Base-by-base conservation (phyloP, 257 asterid species). In the Petrea volubilis region DNA sequence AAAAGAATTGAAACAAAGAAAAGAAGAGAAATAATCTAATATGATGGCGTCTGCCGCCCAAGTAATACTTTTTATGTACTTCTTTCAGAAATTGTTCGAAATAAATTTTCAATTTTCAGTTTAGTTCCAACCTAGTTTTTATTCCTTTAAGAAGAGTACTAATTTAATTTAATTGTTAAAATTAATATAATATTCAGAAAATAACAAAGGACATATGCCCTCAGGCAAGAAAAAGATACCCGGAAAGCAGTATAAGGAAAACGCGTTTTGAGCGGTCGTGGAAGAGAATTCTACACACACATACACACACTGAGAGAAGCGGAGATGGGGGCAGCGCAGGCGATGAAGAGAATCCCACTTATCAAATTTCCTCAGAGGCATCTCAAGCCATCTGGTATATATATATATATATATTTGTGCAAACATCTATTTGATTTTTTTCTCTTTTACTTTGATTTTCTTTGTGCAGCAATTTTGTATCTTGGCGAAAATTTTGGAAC, bases 351-450 rank as follows among this genome's bases (percentile, higher is more conserved):
- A 80, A 90, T 92, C 72, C 98, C 98, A 20, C 90, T 84, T 74
- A 90, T 92, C 82, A 88, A 90, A 61, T 92, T 92, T 72, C 96
- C 96, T n/a, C 85, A 71, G 56, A 78, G 98, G 77, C 96, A 92
- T 70, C 78, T 74, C 14, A 90, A 86, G 70, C 40, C 81, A 57
- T 74, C 96, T 64, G 87, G 94, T 82, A 49, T 21, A 1, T 36
- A 2, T 3, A 14, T 20, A 34, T 28, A 23, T 11, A 36, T 47
- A 15, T n/a, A n/a, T n/a, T n/a, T n/a, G n/a, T 20, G 18, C 41
- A n/a, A 6, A n/a, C 18, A 33, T 28, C 1, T 56, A 5, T 59
- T 6, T 6, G 13, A 17, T 38, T 47, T 53, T 17, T 17, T 62
- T 27, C 68, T 17, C 1, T 14, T 1, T 11, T 36, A 6, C 7